Percentiles rank a stretch among this genome's conserved stretches.
These are phyloP conservation scores for Glarea lozoyensis DNA, from an alignment of 495 filamentous ascomycete species.

Conservation along the genomic window DNA sequence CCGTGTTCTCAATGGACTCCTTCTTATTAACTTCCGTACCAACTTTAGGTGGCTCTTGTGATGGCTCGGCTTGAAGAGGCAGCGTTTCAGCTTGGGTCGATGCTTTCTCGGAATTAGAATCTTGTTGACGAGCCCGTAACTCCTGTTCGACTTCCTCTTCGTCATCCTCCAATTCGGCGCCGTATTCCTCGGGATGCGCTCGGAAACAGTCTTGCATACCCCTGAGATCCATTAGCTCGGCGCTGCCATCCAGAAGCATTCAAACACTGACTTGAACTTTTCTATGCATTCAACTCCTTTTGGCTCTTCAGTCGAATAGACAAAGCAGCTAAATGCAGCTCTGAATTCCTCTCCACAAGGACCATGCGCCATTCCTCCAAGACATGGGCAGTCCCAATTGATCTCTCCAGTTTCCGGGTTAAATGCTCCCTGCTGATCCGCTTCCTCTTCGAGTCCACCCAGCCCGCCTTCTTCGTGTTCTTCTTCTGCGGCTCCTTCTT, in stretches of 20 bases:
- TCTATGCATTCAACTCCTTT: conserved; percentile 99
- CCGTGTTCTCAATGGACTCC: conserved; percentile 4
- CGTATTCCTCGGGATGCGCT: conserved; percentile 83
- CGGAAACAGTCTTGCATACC: conserved; percentile 97
- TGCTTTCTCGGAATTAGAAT: conserved; percentile 1
- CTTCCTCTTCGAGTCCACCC: conserved; percentile 69
- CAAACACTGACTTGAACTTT: conserved; percentile 74
- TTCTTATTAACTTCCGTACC: conserved; percentile 9
- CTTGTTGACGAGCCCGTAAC: conserved; percentile 11
- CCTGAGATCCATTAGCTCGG: conserved; percentile 36
- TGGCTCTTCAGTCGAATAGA: conserved; percentile 87
- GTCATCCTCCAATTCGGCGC: conserved; percentile 78
- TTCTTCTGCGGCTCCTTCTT: conserved; percentile 12
- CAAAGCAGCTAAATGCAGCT: conserved; percentile 94
- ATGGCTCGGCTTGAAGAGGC: neutral
- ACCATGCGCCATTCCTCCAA: conserved; percentile 95
- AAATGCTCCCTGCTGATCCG: conserved; percentile 79
- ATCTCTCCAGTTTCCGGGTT: conserved; percentile 98
- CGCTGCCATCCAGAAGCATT: neutral
- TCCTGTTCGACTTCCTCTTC: conserved; percentile 47
- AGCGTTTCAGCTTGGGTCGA: neutral
- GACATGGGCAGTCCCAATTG: conserved; percentile 98
- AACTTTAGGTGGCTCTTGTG: neutral
- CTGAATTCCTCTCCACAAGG: conserved; percentile 94
- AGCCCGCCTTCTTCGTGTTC: conserved; percentile 19